These are phyloP conservation scores for Carex sylvatica DNA, from an alignment of 202 grass and related monocot species.

Conservation along the genomic window DNA sequence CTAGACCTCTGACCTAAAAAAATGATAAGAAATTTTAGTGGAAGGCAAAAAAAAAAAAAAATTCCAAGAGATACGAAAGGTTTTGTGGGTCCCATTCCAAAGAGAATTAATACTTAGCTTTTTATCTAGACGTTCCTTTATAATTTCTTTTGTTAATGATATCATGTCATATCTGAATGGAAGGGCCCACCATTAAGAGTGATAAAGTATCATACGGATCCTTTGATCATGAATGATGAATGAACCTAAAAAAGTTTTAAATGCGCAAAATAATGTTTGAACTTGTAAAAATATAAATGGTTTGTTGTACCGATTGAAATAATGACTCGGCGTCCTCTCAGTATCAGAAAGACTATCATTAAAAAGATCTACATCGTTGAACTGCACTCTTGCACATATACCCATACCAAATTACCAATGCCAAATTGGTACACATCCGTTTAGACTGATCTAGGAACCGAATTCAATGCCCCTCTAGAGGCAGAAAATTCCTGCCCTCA, in stretches of 20 bases:
- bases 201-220: conserved; percentile 13
- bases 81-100: conserved; percentile 19
- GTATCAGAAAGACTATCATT: neutral
- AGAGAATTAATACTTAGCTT: conserved; percentile 25
- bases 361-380: neutral
- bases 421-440: neutral
- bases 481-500: too few species aligned
- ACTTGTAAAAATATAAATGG: neutral
- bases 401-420: neutral
- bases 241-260: conserved; percentile 13
- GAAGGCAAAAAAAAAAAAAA: neutral
- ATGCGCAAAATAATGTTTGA: neutral
- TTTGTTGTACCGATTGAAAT: neutral
- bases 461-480: too few species aligned
- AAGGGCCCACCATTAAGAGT: conserved; percentile 15
- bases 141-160: conserved; percentile 26
- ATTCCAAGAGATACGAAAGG: conserved; percentile 5
- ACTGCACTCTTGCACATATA: neutral
- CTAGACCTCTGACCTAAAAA: conserved; percentile 22
- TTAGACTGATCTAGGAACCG: too few species aligned
- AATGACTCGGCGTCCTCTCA: neutral
- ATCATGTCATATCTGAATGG: conserved; percentile 23
- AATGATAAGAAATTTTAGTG: conserved; percentile 26
- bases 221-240: conserved; percentile 21
- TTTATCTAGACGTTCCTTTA: conserved; percentile 7